Base-by-base conservation (phyloP, 352 stramenopile species). In the Phytophthora parvispora region DNA sequence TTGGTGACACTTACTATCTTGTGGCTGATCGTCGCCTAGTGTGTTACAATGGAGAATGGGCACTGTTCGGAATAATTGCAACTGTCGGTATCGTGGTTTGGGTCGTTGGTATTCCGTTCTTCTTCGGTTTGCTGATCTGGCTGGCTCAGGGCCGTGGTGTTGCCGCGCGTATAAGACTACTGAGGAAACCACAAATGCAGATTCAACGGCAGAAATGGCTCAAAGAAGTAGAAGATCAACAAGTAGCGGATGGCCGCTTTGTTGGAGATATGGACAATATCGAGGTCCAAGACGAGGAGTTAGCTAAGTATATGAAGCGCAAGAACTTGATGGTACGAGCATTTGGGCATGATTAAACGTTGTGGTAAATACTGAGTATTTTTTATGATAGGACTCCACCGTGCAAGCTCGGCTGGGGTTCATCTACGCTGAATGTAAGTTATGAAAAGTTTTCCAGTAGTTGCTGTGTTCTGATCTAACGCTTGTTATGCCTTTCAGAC, bases 351-450 rank as follows among this genome's bases (percentile, higher is more conserved):
- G 42, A 27, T 16, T 49, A 20, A 27, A 9, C 0, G 6, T 10
- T 22, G 4, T 56, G 7, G 5, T 32, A 45, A 48, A 28, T 25
- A 55, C 27, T 64, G 6, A 61, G 24, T n/a, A 32, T 56, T 29
- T 43, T 50, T 27, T 56, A 8, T 56, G 2, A 2, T 38, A 92
- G 83, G 87, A 94, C 57, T 89, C 84, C 6, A 91, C 84, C 0
- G 82, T 93, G 2, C 73, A 90, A 62, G 75, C 86, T 0, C 80
- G 84, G 16, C 64, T 94, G 2, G 84, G 87, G 6, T 94, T 94
- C 52, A 92, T 94, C 61, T 94, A 94, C 64, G 82, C 82, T 0
- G 84, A 92, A 57, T 94, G 85, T 92, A 79, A 16, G 80, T 67
- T 10, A 1, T 27, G 22, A 34, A n/a, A n/a, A n/a, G n/a, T n/a